Conservation (phyloP, 108 stramenopile species). For the Cylindrotheca closterium region DNA sequence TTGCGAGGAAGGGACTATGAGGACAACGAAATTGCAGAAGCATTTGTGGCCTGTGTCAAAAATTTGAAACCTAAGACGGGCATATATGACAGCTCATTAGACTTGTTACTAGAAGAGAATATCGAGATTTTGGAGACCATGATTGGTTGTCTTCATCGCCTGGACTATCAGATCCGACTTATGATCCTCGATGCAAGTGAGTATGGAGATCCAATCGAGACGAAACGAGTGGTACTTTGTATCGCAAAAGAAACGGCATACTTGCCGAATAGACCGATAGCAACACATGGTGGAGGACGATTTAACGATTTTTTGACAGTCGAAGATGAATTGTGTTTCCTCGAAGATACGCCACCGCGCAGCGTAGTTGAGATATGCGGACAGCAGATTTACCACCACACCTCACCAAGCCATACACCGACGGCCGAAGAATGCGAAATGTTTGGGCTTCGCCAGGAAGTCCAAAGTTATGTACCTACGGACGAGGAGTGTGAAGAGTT, state of each 20-base stretch:
- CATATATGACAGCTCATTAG: slow-evolving; percentile 44
- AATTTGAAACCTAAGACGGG: slow-evolving; percentile 29
- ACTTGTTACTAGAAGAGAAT: slow-evolving; percentile 29
- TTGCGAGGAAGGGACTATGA: slow-evolving; percentile 25
- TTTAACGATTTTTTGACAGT: neutral
- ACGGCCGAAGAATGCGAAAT: neutral
- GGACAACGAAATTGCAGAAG: neutral
- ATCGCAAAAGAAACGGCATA: neutral
- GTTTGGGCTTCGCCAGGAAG: neutral
- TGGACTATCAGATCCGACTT: slow-evolving; percentile 3
- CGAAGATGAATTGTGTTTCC: neutral
- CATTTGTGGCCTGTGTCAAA: slow-evolving; percentile 1
- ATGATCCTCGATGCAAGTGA: slow-evolving; percentile 35
- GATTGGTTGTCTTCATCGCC: neutral
- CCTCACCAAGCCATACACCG: neutral
- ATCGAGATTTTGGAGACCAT: neutral
- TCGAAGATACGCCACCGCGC: no score
- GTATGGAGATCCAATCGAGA: slow-evolving; percentile 43
- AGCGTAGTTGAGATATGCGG: no score
- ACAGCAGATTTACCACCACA: no score
- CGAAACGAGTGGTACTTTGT: slow-evolving; percentile 34
- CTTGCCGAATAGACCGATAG: neutral
- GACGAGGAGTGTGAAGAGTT: neutral
- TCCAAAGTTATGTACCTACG: neutral
- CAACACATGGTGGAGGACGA: neutral